Conservation (phyloP, 352 stramenopile species). For the Phytopythium sindhum region DNA sequence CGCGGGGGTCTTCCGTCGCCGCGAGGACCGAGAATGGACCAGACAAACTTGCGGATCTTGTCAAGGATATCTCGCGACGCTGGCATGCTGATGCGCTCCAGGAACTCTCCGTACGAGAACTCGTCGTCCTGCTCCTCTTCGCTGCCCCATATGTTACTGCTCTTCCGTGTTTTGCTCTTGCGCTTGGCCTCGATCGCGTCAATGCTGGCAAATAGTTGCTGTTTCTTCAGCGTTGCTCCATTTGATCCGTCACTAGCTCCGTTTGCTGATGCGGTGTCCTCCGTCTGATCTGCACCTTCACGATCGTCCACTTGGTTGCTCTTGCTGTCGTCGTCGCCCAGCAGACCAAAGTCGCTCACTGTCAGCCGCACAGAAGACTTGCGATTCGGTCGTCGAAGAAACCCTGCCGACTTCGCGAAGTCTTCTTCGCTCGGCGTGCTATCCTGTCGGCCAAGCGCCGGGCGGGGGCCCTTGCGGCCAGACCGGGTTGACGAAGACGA, state of each 20-base stretch:
- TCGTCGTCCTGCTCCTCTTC: conserved; percentile 32
- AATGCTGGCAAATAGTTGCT: conserved; percentile 58
- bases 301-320: conserved; percentile 16
- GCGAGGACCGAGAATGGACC: conserved; percentile 71
- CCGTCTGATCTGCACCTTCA: conserved; percentile 6
- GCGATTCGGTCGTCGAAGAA: conserved; percentile 56
- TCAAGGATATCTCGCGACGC: conserved; percentile 71
- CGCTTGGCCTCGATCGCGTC: conserved; percentile 30
- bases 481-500: conserved; percentile 13
- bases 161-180: conserved; percentile 17
- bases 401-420: conserved; percentile 62
- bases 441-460: conserved; percentile 45
- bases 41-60: conserved; percentile 72
- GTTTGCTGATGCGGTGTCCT: background rate
- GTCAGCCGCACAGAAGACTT: conserved; percentile 57
- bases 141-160: conserved; percentile 17
- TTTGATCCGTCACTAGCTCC: background rate
- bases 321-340: conserved; percentile 37
- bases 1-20: conserved; percentile 68
- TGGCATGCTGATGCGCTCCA: conserved; percentile 68
- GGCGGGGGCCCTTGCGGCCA: conserved; percentile 16
- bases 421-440: conserved; percentile 59
- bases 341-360: conserved; percentile 73
- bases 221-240: conserved; percentile 9
- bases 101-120: conserved; percentile 75